phyloP scores from a whole-genome alignment of 2,329 filamentous ascomycete species.

The Colletotrichum sp. region DNA sequence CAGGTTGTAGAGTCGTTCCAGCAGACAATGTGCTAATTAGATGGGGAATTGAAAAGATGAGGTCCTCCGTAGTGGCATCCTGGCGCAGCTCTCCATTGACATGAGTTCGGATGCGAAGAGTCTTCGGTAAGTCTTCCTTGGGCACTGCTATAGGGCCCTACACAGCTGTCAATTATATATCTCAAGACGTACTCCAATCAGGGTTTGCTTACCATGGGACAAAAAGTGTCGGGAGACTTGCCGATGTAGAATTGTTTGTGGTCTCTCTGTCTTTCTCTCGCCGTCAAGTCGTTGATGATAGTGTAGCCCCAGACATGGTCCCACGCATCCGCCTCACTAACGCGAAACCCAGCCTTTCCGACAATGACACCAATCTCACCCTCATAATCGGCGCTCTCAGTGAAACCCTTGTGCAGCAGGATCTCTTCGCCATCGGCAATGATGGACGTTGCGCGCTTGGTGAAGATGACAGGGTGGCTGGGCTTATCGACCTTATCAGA shows the following conservation, averaged over 20 bases:
- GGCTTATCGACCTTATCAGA: conserved; percentile 58
- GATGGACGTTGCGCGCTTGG: conserved; percentile 58
- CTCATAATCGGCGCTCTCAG: conserved; percentile 57
- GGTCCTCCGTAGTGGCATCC: conserved; percentile 44
- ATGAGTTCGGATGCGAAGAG: conserved; percentile 44
- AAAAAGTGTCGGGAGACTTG: conserved; percentile 60
- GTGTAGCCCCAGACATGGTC: conserved; percentile 61
- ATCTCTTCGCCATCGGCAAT: conserved; percentile 53
- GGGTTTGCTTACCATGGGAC: conserved; percentile 48
- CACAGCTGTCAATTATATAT: fast-evolving
- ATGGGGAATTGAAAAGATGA: conserved; percentile 49
- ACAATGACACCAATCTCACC: conserved; percentile 62
- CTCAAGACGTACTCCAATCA: not conserved
- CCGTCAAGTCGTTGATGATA: conserved; percentile 60
- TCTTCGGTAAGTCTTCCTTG: conserved; percentile 44
- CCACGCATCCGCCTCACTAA: conserved; percentile 49
- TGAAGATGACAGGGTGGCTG: conserved; percentile 61
- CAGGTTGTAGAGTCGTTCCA: conserved; percentile 47
- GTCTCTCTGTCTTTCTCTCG: conserved; percentile 54
- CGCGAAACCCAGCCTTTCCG: conserved; percentile 50
- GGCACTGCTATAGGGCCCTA: conserved; percentile 58
- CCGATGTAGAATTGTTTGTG: conserved; percentile 67
- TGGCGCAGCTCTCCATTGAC: conserved; percentile 54
- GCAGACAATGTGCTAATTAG: conserved; percentile 46
- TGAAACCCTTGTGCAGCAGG: conserved; percentile 50